Conservation (phyloP, 2,329 filamentous ascomycete genomes). For the Aspergillus pseudonomiae region DNA sequence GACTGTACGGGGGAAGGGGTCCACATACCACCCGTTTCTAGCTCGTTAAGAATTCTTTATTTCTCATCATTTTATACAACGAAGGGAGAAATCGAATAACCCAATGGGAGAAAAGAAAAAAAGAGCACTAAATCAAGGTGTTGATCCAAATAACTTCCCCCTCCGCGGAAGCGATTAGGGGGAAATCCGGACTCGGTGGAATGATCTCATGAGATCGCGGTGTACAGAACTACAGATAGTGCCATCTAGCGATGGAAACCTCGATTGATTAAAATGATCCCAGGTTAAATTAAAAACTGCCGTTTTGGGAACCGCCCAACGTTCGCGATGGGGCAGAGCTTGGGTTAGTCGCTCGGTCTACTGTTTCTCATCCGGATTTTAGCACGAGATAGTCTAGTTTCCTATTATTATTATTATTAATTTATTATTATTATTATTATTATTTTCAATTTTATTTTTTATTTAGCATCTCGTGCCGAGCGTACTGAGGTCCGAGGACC, state of each 20-base stretch:
- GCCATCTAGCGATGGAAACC: background rate
- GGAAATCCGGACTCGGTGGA: background rate
- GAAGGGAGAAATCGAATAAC: background rate
- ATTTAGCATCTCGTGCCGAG: background rate
- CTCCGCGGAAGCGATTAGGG: background rate
- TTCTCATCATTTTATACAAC: too few relatives aligned
- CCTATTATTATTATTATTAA: background rate
- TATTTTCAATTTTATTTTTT: too few relatives aligned
- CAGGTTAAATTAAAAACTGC: background rate
- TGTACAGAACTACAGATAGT: background rate
- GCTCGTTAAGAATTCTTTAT: too few relatives aligned
- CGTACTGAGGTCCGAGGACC: background rate
- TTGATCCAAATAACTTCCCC: background rate
- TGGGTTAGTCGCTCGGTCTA: background rate
- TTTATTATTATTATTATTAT: too few relatives aligned
- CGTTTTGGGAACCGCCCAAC: background rate
- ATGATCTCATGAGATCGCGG: constrained; percentile 1
- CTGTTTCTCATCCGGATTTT: background rate
- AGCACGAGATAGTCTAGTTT: background rate
- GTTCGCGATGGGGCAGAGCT: background rate
- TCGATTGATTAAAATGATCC: background rate
- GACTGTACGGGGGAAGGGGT: background rate
- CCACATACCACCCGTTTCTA: background rate
- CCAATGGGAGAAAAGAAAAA: background rate
- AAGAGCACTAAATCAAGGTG: background rate